Evolutionary conservation across 2,329 filamentous ascomycete species (phyloP), one percentile per base, ranked within the genome.

Genomic region (Myriosclerotinia curreyana): DNA sequence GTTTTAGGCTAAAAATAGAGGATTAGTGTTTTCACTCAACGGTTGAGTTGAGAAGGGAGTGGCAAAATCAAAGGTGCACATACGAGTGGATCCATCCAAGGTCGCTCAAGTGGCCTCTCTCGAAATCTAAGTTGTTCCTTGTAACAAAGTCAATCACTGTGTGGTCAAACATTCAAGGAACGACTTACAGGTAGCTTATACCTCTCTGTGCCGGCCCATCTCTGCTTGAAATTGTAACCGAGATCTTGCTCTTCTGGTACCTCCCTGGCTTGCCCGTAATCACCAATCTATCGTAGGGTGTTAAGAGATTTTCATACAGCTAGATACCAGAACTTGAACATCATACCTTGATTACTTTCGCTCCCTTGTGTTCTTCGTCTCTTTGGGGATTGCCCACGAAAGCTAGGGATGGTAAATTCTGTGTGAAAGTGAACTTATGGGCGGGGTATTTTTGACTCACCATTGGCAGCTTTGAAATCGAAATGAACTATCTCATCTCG

Each of bases 401-500:
- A 17, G 51, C 58, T 60, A 11, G 5, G 12, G 11, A 51, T 52
- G 25, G 11, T 60, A 14, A 40, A n/a, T 14, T n/a, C 5, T 5
- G 1, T 31, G 17, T 40, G 22, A 40, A 17, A 14, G n/a, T 2
- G 28, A n/a, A n/a, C 2, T 15, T 14, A 31, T 31, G 28, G n/a
- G 9, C 15, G 17, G 28, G 8, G n/a, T 4, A 17, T 6, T 8
- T 52, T 49, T 28, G 0, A 7, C 58, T 40, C 40, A 60, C 58
- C 58, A 60, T 60, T 60, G 6, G 11, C 1, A 11, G 15, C 46
- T 60, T 60, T 60, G 4, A 60, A 25, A 52, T 60, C 58, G 49
- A 60, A 60, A 22, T 60, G 58, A 40, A 52, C 58, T 28, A 60
- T 40, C 46, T 60, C 46, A 31, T 60, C 58, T n/a, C 58, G 44